A percentile compares a stretch with the other conserved stretches of the same genome.
phyloP scores from a whole-genome alignment of 2,329 filamentous ascomycete genomes.

The Cordyceps sp. region DNA sequence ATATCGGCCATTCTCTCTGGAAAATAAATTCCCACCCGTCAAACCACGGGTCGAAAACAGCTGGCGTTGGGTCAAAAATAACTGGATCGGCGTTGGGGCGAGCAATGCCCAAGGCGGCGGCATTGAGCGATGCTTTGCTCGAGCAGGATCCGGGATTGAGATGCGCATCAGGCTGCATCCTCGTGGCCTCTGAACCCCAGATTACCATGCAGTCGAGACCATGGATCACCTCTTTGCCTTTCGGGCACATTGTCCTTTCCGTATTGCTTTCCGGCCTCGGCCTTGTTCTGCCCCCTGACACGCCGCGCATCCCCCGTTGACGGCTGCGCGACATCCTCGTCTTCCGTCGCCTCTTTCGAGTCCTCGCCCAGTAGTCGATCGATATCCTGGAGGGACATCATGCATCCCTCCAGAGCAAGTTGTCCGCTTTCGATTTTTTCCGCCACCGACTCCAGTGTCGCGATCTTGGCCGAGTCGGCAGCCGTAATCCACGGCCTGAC shows the following conservation, averaged over 20 bases:
- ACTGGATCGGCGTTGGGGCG: too few species aligned
- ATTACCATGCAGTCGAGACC: conserved; percentile 34
- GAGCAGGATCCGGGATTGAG: too few species aligned
- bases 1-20: conserved; percentile 57
- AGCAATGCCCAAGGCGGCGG: too few species aligned
- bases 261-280: too few species aligned
- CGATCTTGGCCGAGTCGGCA: conserved; percentile 41
- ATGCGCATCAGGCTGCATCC: conserved; percentile 7
- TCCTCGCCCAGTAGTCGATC: conserved; percentile 27
- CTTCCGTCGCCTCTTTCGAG: conserved; percentile 7
- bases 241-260: conserved; percentile 7
- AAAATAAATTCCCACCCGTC: conserved; percentile 9
- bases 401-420: conserved; percentile 34
- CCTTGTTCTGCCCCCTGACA: too few species aligned
- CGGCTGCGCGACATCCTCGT: conserved; percentile 7
- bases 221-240: conserved; percentile 20
- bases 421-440: conserved; percentile 44
- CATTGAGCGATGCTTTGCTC: too few species aligned
- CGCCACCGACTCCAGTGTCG: conserved; percentile 38
- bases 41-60: neutral
- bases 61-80: too few species aligned
- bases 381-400: conserved; percentile 30
- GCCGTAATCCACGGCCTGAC: conserved; percentile 43
- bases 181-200: conserved; percentile 31
- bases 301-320: conserved; percentile 12